Evolutionary conservation across 345 rosid species (phyloP), one percentile per base, ranked within the genome.

Genomic region (Geranium brycei): DNA sequence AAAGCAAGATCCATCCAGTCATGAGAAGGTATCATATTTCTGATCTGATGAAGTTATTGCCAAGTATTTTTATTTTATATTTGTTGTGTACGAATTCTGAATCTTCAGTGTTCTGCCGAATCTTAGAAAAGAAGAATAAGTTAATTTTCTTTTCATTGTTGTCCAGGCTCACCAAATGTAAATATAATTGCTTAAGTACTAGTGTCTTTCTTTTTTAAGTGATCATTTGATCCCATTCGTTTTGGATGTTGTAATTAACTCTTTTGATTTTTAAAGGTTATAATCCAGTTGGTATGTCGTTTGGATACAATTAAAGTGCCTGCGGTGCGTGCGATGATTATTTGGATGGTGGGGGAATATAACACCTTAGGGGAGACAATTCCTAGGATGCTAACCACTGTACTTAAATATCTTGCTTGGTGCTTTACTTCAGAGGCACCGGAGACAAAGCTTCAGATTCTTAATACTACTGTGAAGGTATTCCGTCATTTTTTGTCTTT

Each of bases 331-430:
- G 91, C 89, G 69, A 85, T 83, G 67, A 76, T 93, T 76, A 81
- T 87, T 76, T 93, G 99, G 99, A 86, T 93, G 95, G 73, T 86
- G 65, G 99, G 96, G 60, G 95, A 85, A 66, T 93, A 90, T 71
- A 73, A 80, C 74, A 76, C 83, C 57, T 14, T 86, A 76, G 97
- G 97, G 65, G 82, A 78, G 64, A 81, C 71, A 66, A 86, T 93
- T 65, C 91, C 96, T 1, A 85, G 75, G 81, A 90, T 83, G 87
- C 60, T 90, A 69, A 72, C 78, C 70, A 81, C 89, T 47, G 80
- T 93, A 64, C 81, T 91, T 18, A 83, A 83, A 73, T 93, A 90
- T 79, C 88, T 93, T 71, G 95, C 96, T 60, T 80, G 89, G 91
- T 82, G 92, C 75, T 93, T 86, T 73, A 83, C 80, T 69, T 80